Evolutionary conservation across 2,329 filamentous ascomycete genomes (phyloP).

Genomic region (Venturiaceae sp.): DNA sequence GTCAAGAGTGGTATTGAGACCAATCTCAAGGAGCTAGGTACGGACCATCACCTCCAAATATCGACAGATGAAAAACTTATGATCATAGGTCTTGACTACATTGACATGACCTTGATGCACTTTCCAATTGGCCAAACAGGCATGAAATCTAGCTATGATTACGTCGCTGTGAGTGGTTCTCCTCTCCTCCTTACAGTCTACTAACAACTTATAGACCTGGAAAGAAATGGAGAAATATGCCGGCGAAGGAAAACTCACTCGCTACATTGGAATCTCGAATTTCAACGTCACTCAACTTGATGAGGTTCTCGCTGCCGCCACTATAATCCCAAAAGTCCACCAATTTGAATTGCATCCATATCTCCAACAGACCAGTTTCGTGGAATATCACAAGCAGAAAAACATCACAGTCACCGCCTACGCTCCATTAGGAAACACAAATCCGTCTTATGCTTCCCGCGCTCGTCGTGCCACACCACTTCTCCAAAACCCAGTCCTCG

Average conservation of each 20-base stretch:
- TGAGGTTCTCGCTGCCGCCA: slow-evolving; percentile 36
- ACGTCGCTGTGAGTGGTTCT: background rate
- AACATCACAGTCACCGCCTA: slow-evolving; percentile 66
- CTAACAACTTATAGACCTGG: slow-evolving; percentile 67
- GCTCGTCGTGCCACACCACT: background rate
- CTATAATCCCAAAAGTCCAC: slow-evolving; percentile 57
- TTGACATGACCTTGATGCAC: slow-evolving; percentile 9
- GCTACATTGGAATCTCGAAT: slow-evolving; percentile 9
- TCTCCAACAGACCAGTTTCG: slow-evolving; percentile 62
- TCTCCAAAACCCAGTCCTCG: background rate
- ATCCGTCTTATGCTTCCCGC: background rate
- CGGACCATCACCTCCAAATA: too few relatives aligned
- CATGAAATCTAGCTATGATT: background rate
- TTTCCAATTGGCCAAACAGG: slow-evolving; percentile 17
- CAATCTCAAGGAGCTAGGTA: slow-evolving; percentile 3
- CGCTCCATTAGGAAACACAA: slow-evolving; percentile 38
- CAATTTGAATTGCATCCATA: slow-evolving; percentile 68
- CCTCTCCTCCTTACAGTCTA: background rate
- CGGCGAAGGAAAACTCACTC: slow-evolving; percentile 14
- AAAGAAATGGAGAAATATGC: slow-evolving; percentile 60
- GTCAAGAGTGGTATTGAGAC: slow-evolving; percentile 49
- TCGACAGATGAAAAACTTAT: background rate
- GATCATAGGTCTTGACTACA: slow-evolving; percentile 4
- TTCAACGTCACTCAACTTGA: slow-evolving; percentile 6
- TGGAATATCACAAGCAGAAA: slow-evolving; percentile 57